phyloP scores from a whole-genome alignment of 2,329 filamentous ascomycete genomes.

The Moelleriella libera region DNA sequence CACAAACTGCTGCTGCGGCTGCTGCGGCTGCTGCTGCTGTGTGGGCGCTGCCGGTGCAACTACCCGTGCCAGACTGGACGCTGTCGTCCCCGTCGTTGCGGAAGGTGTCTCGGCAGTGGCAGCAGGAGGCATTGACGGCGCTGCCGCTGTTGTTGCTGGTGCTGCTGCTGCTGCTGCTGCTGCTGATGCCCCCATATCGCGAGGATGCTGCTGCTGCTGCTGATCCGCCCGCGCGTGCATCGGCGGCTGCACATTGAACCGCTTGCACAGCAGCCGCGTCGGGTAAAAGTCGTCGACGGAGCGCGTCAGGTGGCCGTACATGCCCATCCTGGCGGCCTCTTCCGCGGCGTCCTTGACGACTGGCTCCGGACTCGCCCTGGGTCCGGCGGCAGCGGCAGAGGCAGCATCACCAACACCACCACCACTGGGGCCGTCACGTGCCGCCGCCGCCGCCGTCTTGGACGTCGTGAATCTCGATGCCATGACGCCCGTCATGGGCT shows the following conservation, averaged over 20 bases:
- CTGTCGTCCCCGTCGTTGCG: no score
- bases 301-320: conserved; percentile 85
- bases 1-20: not conserved
- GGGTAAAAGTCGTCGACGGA: conserved; percentile 61
- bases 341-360: conserved; percentile 55
- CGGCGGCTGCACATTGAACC: conserved; percentile 77
- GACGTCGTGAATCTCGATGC: conserved; percentile 80
- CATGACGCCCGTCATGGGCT: conserved; percentile 84
- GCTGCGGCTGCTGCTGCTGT: not conserved
- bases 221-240: conserved; percentile 46
- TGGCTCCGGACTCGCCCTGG: conserved; percentile 9
- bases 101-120: no score
- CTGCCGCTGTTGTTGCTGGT: not conserved
- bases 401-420: no score
- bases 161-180: conserved; percentile 17
- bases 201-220: conserved; percentile 14
- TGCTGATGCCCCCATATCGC: not conserved
- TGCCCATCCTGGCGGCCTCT: conserved; percentile 75
- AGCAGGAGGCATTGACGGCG: not conserved
- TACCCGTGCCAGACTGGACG: no score
- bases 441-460: conserved; percentile 24
- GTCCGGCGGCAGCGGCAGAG: no score
- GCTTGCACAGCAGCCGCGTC: conserved; percentile 76
- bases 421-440: no score
- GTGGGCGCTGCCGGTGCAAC: not conserved